Evolutionary conservation across 139 green algal species (phyloP), one percentile per base, ranked within the genome.

Genomic region (Micromonas pusilla): DNA sequence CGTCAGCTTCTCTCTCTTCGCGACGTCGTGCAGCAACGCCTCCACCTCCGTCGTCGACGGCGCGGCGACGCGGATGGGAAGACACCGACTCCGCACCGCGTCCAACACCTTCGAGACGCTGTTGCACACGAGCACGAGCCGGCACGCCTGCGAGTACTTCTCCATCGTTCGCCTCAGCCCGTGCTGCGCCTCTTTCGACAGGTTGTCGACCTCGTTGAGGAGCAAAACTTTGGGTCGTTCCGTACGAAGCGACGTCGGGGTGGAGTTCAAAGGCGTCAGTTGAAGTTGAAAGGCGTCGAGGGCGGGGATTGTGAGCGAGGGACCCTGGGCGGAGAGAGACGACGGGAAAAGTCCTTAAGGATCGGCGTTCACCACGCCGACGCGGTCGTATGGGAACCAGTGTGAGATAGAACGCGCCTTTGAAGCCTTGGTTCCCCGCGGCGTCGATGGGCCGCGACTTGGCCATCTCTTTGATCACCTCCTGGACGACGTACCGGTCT

Each of bases 391-490:
- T n/a, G n/a, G n/a, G n/a, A n/a, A n/a, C n/a, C n/a, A n/a, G n/a
- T n/a, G n/a, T n/a, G n/a, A n/a, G n/a, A n/a, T n/a, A n/a, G n/a
- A n/a, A n/a, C n/a, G n/a, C n/a, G n/a, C n/a, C n/a, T n/a, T n/a
- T n/a, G 71, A 33, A 79, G 20, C 57, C 66, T 76, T 89, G 89
- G 67, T 85, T 85, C 30, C 90, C 81, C 84, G 79, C 72, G 25
- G 87, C 52, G 52, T 94, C 91, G 0, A 97, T 81, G 0, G 92
- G 90, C 57, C 90, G 78, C 80, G 84, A 96, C 57, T 88, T 90
- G 0, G 93, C 94, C 90, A 98, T 97, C 25, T 98, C 94, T 79
- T 98, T 97, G 85, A 98, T 97, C 81, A 98, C 89, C 78, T 97
- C 93, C 81, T 81, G 76, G 32, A 94, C 87, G 1, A 96, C 89